Evolutionary conservation across 805 yeast genomes (phyloP), one percentile per base, ranked within the genome.

Genomic region (Lipomyces orientalis): DNA sequence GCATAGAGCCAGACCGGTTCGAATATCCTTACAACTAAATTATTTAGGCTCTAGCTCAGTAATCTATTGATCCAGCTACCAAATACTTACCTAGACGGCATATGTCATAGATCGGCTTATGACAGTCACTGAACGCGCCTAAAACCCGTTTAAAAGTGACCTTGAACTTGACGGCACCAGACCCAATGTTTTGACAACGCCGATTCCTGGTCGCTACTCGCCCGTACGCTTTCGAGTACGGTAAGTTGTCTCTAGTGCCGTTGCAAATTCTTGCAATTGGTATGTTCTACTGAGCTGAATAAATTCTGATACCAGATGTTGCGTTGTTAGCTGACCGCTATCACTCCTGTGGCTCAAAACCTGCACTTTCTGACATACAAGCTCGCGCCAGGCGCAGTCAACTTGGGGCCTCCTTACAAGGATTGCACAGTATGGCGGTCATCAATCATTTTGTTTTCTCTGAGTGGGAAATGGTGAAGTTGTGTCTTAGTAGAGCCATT

Each of bases 1-100:
- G 77, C 99, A 94, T 25, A 94, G 88, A 9, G 98, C 98, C 66
- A 95, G 91, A n/a, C 97, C 97, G 74, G 87, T 92, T 75, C 93
- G 87, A 76, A 94, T 96, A 79, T 94, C 99, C 75, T 90, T 89
- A 78, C 99, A 94, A 83, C 97, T 93, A 67, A 34, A 19, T 6
- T 43, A 19, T 16, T 19, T 43, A 16, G 37, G 49, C 49, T 16
- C 22, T 14, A 43, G 22, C 49, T 43, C n/a, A 16, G 22, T 3
- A 43, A 43, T n/a, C 22, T 19, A 5, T 16, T 43, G 49, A 43
- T 43, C 49, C n/a, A 43, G n/a, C 29, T 25, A 7, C n/a, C 19
- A 43, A 16, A 16, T 14, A 7, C 22, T 7, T 22, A 52, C 55
- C 67, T 64, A n/a, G 67, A 64, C 54, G 67, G 67, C 67, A 64